These are phyloP conservation scores for Malassezia furfur DNA, from an alignment of 1,284 basidiomycete genomes.

Conservation along the genomic window DNA sequence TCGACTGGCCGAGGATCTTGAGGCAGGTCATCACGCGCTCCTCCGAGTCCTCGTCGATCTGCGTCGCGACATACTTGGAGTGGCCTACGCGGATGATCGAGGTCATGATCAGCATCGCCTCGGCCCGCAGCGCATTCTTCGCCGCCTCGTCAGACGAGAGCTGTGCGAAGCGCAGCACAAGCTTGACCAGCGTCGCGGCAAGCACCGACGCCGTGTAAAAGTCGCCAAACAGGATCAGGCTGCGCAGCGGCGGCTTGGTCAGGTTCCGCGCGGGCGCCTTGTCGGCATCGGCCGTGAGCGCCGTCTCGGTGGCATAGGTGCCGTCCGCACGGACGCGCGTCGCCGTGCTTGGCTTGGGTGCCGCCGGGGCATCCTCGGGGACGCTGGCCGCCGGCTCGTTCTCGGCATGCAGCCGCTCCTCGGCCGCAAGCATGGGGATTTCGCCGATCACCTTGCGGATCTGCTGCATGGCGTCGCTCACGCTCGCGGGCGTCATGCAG, in stretches of 20 bases:
- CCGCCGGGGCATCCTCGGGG: constrained; percentile 18
- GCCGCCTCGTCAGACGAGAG: constrained; percentile 57
- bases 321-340: constrained; percentile 80
- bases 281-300: constrained; percentile 64
- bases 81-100: constrained; percentile 93
- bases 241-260: constrained; percentile 82
- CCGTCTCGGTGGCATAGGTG: constrained; percentile 94
- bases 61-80: constrained; percentile 81
- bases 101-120: constrained; percentile 97
- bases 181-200: constrained; percentile 78
- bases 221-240: constrained; percentile 84
- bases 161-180: constrained; percentile 72
- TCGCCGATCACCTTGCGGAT: constrained; percentile 83
- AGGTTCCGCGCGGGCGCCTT: constrained; percentile 68
- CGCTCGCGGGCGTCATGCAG: constrained; percentile 31
- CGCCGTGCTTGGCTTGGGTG: constrained; percentile 51
- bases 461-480: constrained; percentile 59
- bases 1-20: constrained; percentile 62
- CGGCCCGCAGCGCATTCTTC: constrained; percentile 60
- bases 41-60: constrained; percentile 94
- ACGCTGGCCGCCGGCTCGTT: constrained; percentile 23
- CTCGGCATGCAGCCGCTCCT: constrained; percentile 48
- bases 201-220: constrained; percentile 92
- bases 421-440: constrained; percentile 77
- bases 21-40: constrained; percentile 96